Conservation (phyloP, 352 stramenopile species). For the Phytophthora sp. region DNA sequence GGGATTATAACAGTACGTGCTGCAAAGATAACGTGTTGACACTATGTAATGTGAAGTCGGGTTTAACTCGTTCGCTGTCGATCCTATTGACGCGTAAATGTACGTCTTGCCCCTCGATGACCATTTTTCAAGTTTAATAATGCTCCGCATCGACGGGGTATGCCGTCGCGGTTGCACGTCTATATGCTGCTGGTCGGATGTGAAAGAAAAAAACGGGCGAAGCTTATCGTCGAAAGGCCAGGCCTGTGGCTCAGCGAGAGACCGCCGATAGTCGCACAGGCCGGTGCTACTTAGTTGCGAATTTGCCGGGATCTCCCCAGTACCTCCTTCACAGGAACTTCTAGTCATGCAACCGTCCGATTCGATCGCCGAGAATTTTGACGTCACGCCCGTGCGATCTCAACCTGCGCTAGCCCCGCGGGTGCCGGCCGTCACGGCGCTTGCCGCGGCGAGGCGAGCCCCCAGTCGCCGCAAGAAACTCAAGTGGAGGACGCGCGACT, state of each 20-base stretch:
- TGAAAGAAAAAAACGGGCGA: conserved; percentile 23
- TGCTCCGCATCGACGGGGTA: too few species aligned
- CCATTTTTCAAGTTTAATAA: too few species aligned
- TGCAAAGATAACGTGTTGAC: conserved; percentile 10
- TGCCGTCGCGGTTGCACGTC: neutral
- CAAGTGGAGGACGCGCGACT: conserved; percentile 62
- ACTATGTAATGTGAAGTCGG: too few species aligned
- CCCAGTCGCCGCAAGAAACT: conserved; percentile 40
- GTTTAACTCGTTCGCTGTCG: neutral
- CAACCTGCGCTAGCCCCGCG: conserved; percentile 20
- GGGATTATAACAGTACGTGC: too few species aligned
- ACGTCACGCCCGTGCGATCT: conserved; percentile 24
- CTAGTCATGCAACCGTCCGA: conserved; percentile 9
- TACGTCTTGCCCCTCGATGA: too few species aligned
- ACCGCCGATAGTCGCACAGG: conserved; percentile 4
- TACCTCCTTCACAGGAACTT: too few species aligned
- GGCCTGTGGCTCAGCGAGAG: neutral
- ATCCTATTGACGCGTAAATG: conserved; percentile 1
- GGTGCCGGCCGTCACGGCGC: conserved; percentile 21
- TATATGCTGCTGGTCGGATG: neutral
- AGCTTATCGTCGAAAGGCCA: conserved; percentile 28
- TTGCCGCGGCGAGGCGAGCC: conserved; percentile 19
- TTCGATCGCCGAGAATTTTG: conserved; percentile 23
- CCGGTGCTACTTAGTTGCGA: conserved; percentile 10
- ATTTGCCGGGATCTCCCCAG: conserved; percentile 1